phyloP scores from a whole-genome alignment of 106 monocot genomes.

The Dendrobium nobile region DNA sequence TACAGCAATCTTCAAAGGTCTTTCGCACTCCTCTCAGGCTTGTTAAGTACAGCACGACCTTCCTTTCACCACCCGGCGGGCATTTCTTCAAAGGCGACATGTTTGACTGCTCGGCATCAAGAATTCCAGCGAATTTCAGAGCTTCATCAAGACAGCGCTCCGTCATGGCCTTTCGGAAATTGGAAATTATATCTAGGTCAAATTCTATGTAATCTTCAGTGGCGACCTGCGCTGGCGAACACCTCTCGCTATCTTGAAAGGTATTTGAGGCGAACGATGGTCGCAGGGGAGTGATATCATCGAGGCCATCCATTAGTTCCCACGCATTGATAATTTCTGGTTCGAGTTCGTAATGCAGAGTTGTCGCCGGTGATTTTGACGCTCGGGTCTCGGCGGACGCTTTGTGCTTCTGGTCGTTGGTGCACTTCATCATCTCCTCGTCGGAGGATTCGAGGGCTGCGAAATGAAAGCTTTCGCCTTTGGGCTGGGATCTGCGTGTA shows the following conservation, averaged over 20 bases:
- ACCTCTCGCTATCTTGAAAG: neutral
- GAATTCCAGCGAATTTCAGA: slow-evolving; percentile 27
- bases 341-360: slow-evolving; percentile 20
- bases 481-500: neutral
- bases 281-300: slow-evolving; percentile 22
- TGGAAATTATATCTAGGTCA: slow-evolving; percentile 30
- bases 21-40: slow-evolving; percentile 69
- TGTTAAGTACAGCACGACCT: slow-evolving; percentile 69
- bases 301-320: slow-evolving; percentile 71
- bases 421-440: slow-evolving; percentile 14
- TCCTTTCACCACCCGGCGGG: slow-evolving; percentile 31
- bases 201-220: slow-evolving; percentile 19
- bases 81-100: neutral
- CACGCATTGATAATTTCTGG: slow-evolving; percentile 58
- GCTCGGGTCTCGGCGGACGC: slow-evolving; percentile 17
- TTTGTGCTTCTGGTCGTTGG: neutral
- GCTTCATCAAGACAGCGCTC: slow-evolving; percentile 18
- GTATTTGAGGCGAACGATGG: slow-evolving; percentile 20
- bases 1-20: slow-evolving; percentile 78
- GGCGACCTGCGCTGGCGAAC: neutral
- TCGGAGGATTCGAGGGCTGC: slow-evolving; percentile 35
- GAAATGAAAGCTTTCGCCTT: slow-evolving; percentile 15
- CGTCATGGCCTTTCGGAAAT: slow-evolving; percentile 32
- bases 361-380: slow-evolving; percentile 15
- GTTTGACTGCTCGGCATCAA: slow-evolving; percentile 30